Base-by-base conservation (phyloP, 768 basidiomycete species). In the Butyriboletus loyo region DNA sequence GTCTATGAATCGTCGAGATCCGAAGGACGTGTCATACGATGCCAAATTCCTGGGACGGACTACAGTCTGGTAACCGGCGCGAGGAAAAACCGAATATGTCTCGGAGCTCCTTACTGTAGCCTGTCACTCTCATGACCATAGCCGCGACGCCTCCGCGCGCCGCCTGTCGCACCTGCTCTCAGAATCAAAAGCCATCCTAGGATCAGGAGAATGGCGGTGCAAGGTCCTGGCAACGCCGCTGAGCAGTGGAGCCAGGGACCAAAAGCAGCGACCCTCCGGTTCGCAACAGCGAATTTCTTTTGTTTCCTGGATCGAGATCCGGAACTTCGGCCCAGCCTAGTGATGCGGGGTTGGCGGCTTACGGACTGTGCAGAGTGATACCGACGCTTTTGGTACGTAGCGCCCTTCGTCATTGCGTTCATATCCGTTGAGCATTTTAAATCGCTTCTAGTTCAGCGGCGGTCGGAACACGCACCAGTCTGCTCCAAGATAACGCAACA, bases 191-290 rank as follows among this genome's bases (percentile, higher is more conserved):
- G 21, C 5, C 41, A n/a, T 51, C 42, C 27, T 46, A 53, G 42
- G 53, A 52, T 55, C 37, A 46, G 46, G 51, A 49, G 44, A 34
- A 49, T 35, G 28, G 55, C 54, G 47, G 56, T 57, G 52, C 67
- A 56, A 55, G 64, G 59, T 59, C 65, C 39, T 60, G 44, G 54
- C 54, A 60, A 53, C 62, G 66, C 67, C 66, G 66, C 66, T 67
- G 66, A 68, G 63, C 64, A 27, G 52, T 57, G 50, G 27, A 30
- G 43, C 50, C n/a, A 43, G 24, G 43, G 37, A 25, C 52, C 43
- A 41, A 57, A 56, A 57, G 37, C 66, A 66, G 65, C 65, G 65
- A 53, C 50, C 31, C 62, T 57, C 66, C 66, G 66, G 61, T 68
- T 54, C 37, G 53, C 47, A 41, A 51, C 66, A 67, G 66, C 66